Evolutionary conservation across 331 rosid species (phyloP), one percentile per base, ranked within the genome.

Genomic region (Telfairia occidentalis): DNA sequence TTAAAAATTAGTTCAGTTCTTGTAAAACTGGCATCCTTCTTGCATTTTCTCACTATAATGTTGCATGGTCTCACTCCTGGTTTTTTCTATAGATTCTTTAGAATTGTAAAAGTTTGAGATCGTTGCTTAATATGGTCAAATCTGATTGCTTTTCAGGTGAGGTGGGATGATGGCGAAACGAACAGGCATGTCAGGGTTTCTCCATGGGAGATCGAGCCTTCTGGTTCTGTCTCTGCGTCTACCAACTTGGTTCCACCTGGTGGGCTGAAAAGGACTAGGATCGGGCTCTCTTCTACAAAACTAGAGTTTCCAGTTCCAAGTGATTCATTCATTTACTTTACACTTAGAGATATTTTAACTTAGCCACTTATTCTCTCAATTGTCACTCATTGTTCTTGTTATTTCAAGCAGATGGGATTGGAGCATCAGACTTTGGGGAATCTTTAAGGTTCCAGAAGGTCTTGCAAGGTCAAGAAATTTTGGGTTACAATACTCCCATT

Each of bases 391-490:
- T 45, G 29, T 13, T 60, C 46, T 54, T 32, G 48, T 58, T 46
- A 18, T 29, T 81, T 61, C n/a, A 63, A 55, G 38, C 90, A 95
- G 99, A 83, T 81, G 97, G 97, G 73, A 86, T 87, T 89, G 97
- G 96, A 75, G 66, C 84, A 57, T 82, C 92, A 63, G 99, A 90
- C 97, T 92, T 95, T 81, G 97, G 93, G 93, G 99, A 95, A 85
- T 79, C 97, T 32, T 79, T 82, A 49, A 87, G 97, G 82, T 95
- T 95, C 94, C 99, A 82, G 86, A 90, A 92, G 99, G 99, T 95
- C 99, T 95, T 95, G 99, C 99, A 95, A 95, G 99, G 99, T 95
- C 99, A 95, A 95, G 99, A 95, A 95, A 90, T 95, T 85, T 83
- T 81, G 46, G 88, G 93, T 81, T 85, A 81, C 79, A 91, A 84